Evolutionary conservation across 108 stramenopile species (phyloP).

Genomic region (Bacterosira constricta): DNA sequence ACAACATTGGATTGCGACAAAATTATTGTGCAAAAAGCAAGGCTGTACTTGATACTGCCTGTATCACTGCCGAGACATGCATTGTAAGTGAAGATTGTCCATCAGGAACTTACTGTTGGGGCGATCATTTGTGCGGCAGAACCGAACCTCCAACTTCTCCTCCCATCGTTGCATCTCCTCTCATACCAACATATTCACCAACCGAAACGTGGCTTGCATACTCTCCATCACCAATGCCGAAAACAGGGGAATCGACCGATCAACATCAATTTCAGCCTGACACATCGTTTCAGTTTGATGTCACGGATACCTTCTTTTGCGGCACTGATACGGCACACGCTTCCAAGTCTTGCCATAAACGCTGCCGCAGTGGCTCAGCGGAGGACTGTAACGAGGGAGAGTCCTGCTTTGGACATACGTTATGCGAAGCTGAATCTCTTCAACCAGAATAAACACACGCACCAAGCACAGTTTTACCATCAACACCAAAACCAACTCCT

Average conservation of each 20-base stretch:
- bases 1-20: neutral
- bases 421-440: constrained; percentile 15
- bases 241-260: too few species aligned
- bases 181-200: neutral
- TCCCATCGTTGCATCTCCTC: neutral
- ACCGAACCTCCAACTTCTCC: neutral
- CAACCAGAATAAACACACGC: neutral
- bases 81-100: neutral
- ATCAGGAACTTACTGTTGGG: constrained; percentile 6
- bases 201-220: neutral
- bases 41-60: neutral
- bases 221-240: neutral
- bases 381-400: constrained; percentile 23
- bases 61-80: neutral
- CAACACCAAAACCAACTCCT: neutral
- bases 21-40: neutral
- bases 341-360: constrained; percentile 18
- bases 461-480: too few species aligned
- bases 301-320: constrained; percentile 23
- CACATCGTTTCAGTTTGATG: neutral
- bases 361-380: constrained; percentile 24
- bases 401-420: constrained; percentile 23
- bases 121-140: neutral
- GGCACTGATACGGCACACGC: constrained; percentile 27
- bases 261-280: too few species aligned